Base-by-base conservation (phyloP, 2,329 filamentous ascomycete species). In the Aspergillus amoenus region DNA sequence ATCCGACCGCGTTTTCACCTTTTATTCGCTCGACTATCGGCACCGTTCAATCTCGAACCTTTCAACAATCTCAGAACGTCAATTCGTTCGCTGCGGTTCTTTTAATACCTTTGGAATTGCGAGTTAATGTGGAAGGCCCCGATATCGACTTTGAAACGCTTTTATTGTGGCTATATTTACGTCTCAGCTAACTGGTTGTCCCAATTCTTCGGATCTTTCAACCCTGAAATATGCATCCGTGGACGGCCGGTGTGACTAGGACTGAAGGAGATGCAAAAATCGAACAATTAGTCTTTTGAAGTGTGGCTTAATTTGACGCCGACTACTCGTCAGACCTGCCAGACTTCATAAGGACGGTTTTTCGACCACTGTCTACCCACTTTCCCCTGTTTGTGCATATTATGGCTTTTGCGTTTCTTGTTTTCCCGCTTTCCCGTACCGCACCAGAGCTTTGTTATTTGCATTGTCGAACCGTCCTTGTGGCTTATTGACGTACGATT, bases 261-360 rank as follows among this genome's bases (percentile, higher is more conserved):
- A 68, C 62, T 41, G 62, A 68, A 67, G 64, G 69, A 70, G 70
- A 71, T 71, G 70, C 68, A 65, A 60, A 64, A 61, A 66, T 64
- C 62, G 67, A 62, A 61, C 61, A 52, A 59, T 66, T 65, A 65
- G 62, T 58, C 52, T 66, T 62, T 61, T 51, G 58, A 58, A 57
- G 64, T 60, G 27, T 52, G 57, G 44, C 24, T 57, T 48, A 61
- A 55, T 64, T 58, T 61, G 58, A 61, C 60, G 54, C 61, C 62
- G 57, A 61, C 62, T 49, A 60, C 60, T 63, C 56, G 62, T 64
- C 59, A 56, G 55, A 61, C 56, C 55, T 56, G 56, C 56, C 34
- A 55, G 53, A 59, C 59, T 58, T 61, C 58, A 54, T 21, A 49
- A 57, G 55, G 34, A 57, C 60, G 58, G 61, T 55, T 54, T n/a